phyloP scores from a whole-genome alignment of 2,329 filamentous ascomycete species.

The Epichloe hybrida region DNA sequence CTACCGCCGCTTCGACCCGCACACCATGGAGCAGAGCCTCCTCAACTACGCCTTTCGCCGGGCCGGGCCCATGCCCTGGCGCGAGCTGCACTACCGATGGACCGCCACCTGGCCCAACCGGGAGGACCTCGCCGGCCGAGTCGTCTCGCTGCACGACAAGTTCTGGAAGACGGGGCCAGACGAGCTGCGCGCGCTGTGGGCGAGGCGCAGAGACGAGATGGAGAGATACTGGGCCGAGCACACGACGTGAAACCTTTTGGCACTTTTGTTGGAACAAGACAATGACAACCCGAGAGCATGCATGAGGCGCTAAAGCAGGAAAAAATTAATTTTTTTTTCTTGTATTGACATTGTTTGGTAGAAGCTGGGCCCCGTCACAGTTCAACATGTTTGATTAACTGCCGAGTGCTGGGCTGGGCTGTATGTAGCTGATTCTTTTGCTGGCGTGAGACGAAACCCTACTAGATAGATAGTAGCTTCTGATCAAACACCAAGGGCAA shows the following conservation, averaged over 20 bases:
- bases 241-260: too few relatives aligned
- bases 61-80: conserved; percentile 28
- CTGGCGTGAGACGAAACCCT: too few relatives aligned
- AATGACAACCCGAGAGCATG: too few relatives aligned
- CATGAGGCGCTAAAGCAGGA: not conserved
- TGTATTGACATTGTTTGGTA: too few relatives aligned
- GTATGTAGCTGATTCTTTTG: too few relatives aligned
- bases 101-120: conserved; percentile 24
- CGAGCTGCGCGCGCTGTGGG: conserved; percentile 4
- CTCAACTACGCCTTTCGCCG: conserved; percentile 29
- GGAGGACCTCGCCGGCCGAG: conserved; percentile 18
- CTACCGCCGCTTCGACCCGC: not conserved
- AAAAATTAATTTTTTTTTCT: not conserved
- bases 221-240: not conserved
- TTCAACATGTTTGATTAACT: too few relatives aligned
- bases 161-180: conserved; percentile 16
- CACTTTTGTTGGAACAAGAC: too few relatives aligned
- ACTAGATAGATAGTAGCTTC: too few relatives aligned
- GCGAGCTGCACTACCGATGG: conserved; percentile 23
- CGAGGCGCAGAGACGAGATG: not conserved
- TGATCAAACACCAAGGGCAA: too few relatives aligned
- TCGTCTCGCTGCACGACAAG: conserved; percentile 25
- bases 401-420: too few relatives aligned
- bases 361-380: too few relatives aligned
- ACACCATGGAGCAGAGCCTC: conserved; percentile 27